phyloP scores from a whole-genome alignment of 495 filamentous ascomycete genomes.

The Neurospora sp. region DNA sequence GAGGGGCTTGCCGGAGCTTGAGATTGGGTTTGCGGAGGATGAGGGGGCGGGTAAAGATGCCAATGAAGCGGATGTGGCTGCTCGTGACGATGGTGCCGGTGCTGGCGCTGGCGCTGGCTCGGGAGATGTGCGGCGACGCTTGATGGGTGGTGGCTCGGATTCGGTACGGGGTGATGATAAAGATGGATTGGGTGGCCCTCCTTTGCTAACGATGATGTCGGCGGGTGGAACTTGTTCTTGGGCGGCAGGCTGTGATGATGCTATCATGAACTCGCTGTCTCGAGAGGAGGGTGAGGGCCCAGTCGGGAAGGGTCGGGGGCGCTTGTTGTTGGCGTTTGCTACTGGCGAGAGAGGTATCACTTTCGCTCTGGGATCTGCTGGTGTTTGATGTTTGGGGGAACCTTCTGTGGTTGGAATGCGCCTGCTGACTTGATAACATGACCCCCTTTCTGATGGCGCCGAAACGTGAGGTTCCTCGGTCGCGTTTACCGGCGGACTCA shows the following conservation, averaged over 20 bases:
- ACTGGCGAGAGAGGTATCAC: constrained; percentile 12
- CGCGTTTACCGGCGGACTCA: not conserved
- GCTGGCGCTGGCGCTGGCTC: not conserved
- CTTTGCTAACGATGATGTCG: not conserved
- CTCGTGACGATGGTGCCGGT: constrained; percentile 2
- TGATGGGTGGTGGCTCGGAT: constrained; percentile 26
- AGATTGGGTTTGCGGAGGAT: not conserved
- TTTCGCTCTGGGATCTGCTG: not conserved
- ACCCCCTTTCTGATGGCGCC: not conserved
- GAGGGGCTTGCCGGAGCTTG: constrained; percentile 7
- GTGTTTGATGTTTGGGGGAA: not conserved
- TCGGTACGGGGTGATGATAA: constrained; percentile 18
- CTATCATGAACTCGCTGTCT: not conserved
- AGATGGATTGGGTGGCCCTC: not conserved
- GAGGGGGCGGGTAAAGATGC: constrained; percentile 13
- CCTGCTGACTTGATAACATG: not conserved
- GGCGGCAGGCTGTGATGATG: not conserved
- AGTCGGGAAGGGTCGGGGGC: not conserved
- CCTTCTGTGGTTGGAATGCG: not conserved
- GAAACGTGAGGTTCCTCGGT: not conserved
- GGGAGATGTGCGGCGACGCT: constrained; percentile 11
- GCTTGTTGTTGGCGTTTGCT: not conserved
- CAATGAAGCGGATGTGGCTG: constrained; percentile 28
- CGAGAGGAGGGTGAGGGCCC: not conserved
- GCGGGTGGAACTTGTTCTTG: not conserved